These are phyloP conservation scores for Trichoderma sp. DNA, from an alignment of 2,329 filamentous ascomycete species.

Conservation along the genomic window DNA sequence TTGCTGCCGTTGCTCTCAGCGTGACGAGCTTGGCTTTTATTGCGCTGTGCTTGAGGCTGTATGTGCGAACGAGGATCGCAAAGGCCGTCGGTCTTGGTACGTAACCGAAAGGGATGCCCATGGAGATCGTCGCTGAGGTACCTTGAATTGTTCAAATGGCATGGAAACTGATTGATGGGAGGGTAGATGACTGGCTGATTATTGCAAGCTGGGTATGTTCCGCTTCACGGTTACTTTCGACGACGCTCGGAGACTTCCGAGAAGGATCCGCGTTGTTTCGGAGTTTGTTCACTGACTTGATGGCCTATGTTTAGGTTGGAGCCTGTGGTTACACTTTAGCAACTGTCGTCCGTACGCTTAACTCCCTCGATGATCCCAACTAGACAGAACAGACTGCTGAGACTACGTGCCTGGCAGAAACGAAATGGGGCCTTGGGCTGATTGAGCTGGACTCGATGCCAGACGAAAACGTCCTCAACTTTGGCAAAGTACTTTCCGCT, in stretches of 20 bases:
- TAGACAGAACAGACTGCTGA: background rate
- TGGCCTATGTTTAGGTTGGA: constrained; percentile 34
- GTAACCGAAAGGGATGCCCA: background rate
- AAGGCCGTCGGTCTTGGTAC: constrained; percentile 38
- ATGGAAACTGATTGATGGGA: background rate
- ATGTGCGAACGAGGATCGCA: constrained; percentile 41
- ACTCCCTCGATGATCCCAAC: background rate
- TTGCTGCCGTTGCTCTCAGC: constrained; percentile 37
- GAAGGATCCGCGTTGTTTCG: background rate
- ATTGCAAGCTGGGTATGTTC: constrained; percentile 37
- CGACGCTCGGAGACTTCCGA: background rate
- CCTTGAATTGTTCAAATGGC: background rate
- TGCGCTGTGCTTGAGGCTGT: constrained; percentile 39
- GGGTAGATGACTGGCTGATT: constrained; percentile 31
- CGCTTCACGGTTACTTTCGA: background rate
- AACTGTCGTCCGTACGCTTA: constrained; percentile 42
- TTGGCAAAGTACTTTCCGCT: constrained; percentile 38
- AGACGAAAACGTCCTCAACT: constrained; percentile 42
- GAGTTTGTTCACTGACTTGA: constrained; percentile 5
- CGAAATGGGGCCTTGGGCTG: constrained; percentile 49
- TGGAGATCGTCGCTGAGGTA: background rate
- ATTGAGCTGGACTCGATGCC: constrained; percentile 43
- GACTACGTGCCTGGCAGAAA: constrained; percentile 38
- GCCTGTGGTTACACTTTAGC: constrained; percentile 42
- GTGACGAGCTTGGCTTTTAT: constrained; percentile 40